Evolutionary conservation across 2,329 filamentous ascomycete species (phyloP), one percentile per base, ranked within the genome.

Genomic region (Coleophoma eucalyptorum): DNA sequence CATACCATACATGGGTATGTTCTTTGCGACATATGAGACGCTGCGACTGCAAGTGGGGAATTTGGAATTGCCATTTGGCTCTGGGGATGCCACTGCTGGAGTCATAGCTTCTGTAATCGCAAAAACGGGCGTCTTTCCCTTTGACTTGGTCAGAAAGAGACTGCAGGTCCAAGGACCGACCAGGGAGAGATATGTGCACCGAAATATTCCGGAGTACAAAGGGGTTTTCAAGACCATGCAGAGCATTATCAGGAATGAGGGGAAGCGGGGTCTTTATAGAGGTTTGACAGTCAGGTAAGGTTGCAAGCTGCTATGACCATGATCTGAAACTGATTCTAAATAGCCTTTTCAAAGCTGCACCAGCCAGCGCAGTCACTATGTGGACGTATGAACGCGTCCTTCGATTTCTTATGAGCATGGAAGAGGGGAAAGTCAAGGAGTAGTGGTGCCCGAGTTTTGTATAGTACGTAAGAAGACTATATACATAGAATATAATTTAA

Each of bases 91-190:
- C 0, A 79, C 85, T 1, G 89, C 93, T 1, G 94, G 94, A 5
- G 77, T 94, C 3, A 56, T 88, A 2, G 91, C 91, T 1, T 92
- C 89, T 55, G 74, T 96, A 2, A 61, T 90, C 19, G 86, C 90
- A 41, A 99, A 99, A 73, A 95, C 91, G 32, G 83, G 81, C 1
- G 90, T 97, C 11, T 99, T 97, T 61, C 94, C 94, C 15, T 77
- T 99, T 20, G 94, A 99, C 66, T 83, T 96, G 26, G 90, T 97
- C 34, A 77, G 94, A 58, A 99, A 97, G 74, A 79, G 94, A 43
- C 79, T 99, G 58, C 94, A 99, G 71, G 91, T 99, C 3, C 94
- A 99, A 68, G 94, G 94, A 0, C 94, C 94, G 1, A 96, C 88
- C 53, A 77, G 92, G 55, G 72, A 71, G 35, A 77, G 77, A 56